phyloP scores from a whole-genome alignment of 2,329 filamentous ascomycete species.

The Alternaria sp. region DNA sequence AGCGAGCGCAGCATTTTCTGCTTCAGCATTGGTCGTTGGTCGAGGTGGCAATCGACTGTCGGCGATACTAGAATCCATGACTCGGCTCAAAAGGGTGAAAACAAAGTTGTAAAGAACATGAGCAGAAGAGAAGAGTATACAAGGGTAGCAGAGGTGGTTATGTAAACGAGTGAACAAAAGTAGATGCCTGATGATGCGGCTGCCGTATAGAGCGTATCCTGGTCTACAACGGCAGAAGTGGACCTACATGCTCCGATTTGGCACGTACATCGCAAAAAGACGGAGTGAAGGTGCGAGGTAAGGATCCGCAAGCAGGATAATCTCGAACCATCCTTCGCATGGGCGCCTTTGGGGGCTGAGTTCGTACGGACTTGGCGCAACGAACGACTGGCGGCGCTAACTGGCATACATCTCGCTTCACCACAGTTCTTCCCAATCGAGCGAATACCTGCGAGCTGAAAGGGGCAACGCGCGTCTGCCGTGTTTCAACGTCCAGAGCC shows the following conservation, averaged over 20 bases:
- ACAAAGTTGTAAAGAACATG: neutral
- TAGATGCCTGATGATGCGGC: slow-evolving; percentile 17
- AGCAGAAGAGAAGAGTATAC: neutral
- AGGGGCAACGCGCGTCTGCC: neutral
- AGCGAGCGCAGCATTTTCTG: slow-evolving; percentile 8
- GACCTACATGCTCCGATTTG: neutral
- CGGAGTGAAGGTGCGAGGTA: neutral
- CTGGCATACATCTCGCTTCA: slow-evolving; percentile 12
- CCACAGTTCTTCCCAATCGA: slow-evolving; percentile 21
- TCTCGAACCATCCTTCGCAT: neutral
- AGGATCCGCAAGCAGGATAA: neutral
- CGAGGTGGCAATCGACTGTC: slow-evolving; percentile 8
- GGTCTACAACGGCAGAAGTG: neutral
- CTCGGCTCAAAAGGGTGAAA: neutral
- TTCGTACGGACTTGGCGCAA: neutral
- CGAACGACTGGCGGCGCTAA: slow-evolving; percentile 10
- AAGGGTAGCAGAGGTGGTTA: neutral
- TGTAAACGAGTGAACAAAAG: slow-evolving; percentile 7
- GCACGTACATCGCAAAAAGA: neutral
- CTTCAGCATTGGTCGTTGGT: slow-evolving; percentile 9
- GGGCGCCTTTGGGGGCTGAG: neutral
- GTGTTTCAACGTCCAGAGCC: neutral
- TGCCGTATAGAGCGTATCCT: slow-evolving; percentile 1
- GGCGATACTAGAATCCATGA: slow-evolving; percentile 3
- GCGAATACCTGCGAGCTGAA: slow-evolving; percentile 25